Base-by-base conservation (phyloP, 306 rosid species). In the Hippophae rhamnoides region DNA sequence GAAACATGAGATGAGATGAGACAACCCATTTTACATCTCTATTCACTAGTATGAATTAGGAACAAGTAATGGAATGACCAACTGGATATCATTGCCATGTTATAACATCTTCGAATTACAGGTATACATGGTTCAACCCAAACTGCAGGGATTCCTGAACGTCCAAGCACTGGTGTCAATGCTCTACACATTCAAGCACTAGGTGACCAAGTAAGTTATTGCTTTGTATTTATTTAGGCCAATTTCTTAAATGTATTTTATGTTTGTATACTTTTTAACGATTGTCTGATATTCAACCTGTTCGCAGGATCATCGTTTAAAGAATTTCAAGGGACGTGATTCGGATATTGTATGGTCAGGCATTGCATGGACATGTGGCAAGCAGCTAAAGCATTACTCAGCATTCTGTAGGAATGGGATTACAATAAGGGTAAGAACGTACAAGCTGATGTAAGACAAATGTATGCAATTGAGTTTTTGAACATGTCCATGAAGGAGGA, bases 291-390 rank as follows among this genome's bases (percentile, higher is more conserved):
- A 61, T 55, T n/a, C 26, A 7, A 47, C 50, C 47, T 75, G 31
- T 71, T 69, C 38, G 62, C 77, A 92, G 99, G 83, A 74, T 58
- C 72, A 63, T 65, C 70, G 68, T 47, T 65, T 72, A 64, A 82
- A 79, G 75, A 83, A 55, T 69, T 74, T 77, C 71, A 82, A 81
- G 70, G 78, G 82, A 64, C 72, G 56, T 66, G 76, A 74, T 65
- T 79, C 93, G 44, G 99, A 82, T 64, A 92, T 92, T 63, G 85
- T 72, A 71, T 92, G 99, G 99, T 88, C 96, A 6, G 99, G 99
- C 62, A 74, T 73, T 61, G 84, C 95, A 3, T 92, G 96, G 96
- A 78, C 77, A 66, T 92, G 99, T 72, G 88, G 96, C 62, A 92
- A 92, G 76, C 95, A 84, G 74, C 96, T 92, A 60, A 88, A 86